phyloP scores from a whole-genome alignment of 176 grass and related monocot species.

The Paspalum vaginatum region DNA sequence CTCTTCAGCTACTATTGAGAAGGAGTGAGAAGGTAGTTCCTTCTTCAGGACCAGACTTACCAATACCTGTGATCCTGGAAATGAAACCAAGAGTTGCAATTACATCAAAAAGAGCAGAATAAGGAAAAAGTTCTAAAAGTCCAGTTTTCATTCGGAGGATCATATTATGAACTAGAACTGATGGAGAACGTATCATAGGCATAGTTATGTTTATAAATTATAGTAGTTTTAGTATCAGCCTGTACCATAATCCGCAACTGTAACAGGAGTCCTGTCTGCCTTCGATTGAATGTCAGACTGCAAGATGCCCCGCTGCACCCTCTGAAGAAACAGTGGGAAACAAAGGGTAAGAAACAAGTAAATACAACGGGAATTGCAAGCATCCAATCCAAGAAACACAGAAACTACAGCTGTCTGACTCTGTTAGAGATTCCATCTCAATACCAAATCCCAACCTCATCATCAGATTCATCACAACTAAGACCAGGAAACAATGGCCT shows the following conservation, averaged over 20 bases:
- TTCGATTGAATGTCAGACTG: conserved; percentile 88
- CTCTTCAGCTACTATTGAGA: conserved; percentile 94
- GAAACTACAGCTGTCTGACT: not conserved
- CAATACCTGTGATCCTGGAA: conserved; percentile 80
- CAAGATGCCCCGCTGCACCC: conserved; percentile 70
- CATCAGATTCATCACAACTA: conserved; percentile 9
- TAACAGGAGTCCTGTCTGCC: conserved; percentile 81
- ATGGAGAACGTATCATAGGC: not conserved
- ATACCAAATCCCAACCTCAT: not conserved
- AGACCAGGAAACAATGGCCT: not conserved
- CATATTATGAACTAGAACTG: not conserved
- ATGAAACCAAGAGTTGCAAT: not conserved
- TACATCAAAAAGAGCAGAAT: not conserved
- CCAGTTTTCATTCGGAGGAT: not conserved
- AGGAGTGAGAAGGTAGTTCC: conserved; percentile 63
- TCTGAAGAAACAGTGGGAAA: conserved; percentile 38
- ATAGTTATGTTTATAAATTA: not conserved
- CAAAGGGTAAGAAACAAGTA: conserved; percentile 17
- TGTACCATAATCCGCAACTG: conserved; percentile 92
- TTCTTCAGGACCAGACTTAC: conserved; percentile 79
- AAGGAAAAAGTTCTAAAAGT: not conserved
- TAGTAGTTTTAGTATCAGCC: not conserved
- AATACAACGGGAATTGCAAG: not conserved
- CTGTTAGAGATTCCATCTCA: not conserved
- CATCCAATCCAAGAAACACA: not conserved